phyloP scores from a whole-genome alignment of 2,329 filamentous ascomycete genomes.

The Pseudonectria foliicola region DNA sequence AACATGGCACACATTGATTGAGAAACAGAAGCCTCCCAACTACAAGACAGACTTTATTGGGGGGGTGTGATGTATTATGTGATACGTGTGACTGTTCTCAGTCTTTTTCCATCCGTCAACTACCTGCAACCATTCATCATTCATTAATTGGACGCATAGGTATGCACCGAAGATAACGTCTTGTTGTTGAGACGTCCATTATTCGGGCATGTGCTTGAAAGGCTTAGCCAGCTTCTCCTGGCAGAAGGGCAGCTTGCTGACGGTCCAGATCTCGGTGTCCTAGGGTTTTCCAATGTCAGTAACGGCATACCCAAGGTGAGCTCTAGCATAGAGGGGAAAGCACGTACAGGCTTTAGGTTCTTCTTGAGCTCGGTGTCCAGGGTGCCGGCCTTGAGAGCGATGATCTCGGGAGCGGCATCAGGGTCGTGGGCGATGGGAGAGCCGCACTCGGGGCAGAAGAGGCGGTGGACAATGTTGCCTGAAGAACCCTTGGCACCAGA shows the following conservation, averaged over 20 bases:
- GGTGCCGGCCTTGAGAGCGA: constrained; percentile 61
- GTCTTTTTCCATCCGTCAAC: background rate
- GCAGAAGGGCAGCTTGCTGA: constrained; percentile 62
- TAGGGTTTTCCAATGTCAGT: constrained; percentile 20
- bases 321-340: background rate
- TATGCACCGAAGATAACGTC: background rate
- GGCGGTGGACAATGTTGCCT: constrained; percentile 57
- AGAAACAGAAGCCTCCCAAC: too few relatives aligned
- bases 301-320: background rate
- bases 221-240: constrained; percentile 57
- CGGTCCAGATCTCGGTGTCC: constrained; percentile 65
- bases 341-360: constrained; percentile 54
- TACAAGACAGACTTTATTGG: too few relatives aligned
- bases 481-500: constrained; percentile 49
- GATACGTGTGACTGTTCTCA: too few relatives aligned
- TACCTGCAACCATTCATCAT: background rate
- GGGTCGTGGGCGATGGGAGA: constrained; percentile 65
- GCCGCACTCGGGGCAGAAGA: constrained; percentile 64
- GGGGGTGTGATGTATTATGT: too few relatives aligned
- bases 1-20: too few relatives aligned
- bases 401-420: constrained; percentile 62
- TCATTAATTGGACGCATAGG: constrained; percentile 2
- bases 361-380: constrained; percentile 59
- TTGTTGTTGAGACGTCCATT: constrained; percentile 14
- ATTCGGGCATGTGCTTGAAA: constrained; percentile 58